A percentile compares a stretch with the other conserved stretches of the same genome.
These are phyloP conservation scores for Teratosphaeria zuluensis DNA, from an alignment of 2,329 filamentous ascomycete genomes.

Conservation along the genomic window DNA sequence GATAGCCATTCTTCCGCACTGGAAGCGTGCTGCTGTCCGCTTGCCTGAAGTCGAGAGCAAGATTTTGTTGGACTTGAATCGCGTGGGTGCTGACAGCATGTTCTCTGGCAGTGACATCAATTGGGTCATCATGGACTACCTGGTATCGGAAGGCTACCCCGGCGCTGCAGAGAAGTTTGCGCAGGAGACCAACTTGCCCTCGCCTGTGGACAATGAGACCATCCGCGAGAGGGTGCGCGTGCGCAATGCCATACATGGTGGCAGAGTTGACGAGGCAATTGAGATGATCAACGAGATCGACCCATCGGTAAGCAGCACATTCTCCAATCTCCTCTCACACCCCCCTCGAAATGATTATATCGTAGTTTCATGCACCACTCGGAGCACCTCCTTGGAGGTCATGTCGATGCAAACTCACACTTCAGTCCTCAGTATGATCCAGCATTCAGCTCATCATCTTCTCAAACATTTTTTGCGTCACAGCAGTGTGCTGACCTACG, in stretches of 20 bases:
- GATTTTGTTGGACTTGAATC: not conserved
- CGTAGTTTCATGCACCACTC: conserved; percentile 99
- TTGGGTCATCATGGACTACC: conserved; percentile 87
- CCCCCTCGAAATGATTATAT: conserved; percentile 76
- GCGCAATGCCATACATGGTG: conserved; percentile 71
- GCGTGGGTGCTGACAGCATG: not conserved
- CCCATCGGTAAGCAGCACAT: conserved; percentile 63
- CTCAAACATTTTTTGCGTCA: not conserved
- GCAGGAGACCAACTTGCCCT: conserved; percentile 77
- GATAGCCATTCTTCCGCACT: conserved; percentile 3
- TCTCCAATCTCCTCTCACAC: conserved; percentile 4
- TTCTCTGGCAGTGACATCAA: conserved; percentile 70
- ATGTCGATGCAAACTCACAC: conserved; percentile 81
- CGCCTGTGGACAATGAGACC: conserved; percentile 56
- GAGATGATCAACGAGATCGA: conserved; percentile 81
- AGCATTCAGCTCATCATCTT: not conserved
- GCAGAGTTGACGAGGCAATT: conserved; percentile 78
- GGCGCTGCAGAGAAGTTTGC: conserved; percentile 89
- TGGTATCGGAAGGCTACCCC: conserved; percentile 91
- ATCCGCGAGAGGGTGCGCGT: conserved; percentile 76
- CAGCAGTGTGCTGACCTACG: conserved; percentile 4
- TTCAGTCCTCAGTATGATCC: conserved; percentile 83
- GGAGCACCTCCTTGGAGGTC: conserved; percentile 69
- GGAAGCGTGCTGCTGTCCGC: conserved; percentile 1
- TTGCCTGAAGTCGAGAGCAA: not conserved